Evolutionary conservation across 1,284 basidiomycete species (phyloP).

Genomic region (Malassezia pachydermatis): DNA sequence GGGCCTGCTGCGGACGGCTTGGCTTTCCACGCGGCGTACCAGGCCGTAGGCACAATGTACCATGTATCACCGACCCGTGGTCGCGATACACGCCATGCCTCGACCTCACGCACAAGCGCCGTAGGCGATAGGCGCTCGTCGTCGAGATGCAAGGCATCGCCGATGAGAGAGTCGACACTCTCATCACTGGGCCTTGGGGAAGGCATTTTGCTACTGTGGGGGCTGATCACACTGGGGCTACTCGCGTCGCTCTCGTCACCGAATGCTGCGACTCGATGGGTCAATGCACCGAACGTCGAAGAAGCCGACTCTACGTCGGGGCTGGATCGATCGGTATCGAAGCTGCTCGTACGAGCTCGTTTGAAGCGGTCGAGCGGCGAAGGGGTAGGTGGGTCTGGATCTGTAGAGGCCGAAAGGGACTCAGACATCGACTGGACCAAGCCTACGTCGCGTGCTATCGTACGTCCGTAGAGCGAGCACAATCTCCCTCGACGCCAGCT

Average conservation of each 20-base stretch:
- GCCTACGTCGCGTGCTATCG: too few species aligned
- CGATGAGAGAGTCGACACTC: slow-evolving; percentile 12
- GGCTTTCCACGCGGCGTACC: slow-evolving; percentile 67
- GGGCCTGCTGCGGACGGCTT: slow-evolving; percentile 55
- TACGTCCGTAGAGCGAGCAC: background rate
- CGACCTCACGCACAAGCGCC: slow-evolving; percentile 11
- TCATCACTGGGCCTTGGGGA: slow-evolving; percentile 5
- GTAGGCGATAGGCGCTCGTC: background rate
- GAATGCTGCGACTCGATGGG: too few species aligned
- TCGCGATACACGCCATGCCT: slow-evolving; percentile 33
- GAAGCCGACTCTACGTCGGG: too few species aligned
- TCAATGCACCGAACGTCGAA: too few species aligned
- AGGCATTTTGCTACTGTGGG: background rate
- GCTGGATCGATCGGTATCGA: slow-evolving; percentile 15
- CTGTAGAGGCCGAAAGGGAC: background rate
- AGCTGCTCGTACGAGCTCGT: slow-evolving; percentile 17
- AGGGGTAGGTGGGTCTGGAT: background rate
- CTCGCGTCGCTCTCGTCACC: slow-evolving; percentile 5
- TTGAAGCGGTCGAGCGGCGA: slow-evolving; percentile 11
- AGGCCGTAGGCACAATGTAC: slow-evolving; percentile 62
- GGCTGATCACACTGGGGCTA: background rate
- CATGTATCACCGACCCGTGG: slow-evolving; percentile 61
- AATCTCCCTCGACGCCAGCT: too few species aligned
- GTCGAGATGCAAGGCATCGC: slow-evolving; percentile 12
- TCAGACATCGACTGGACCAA: background rate